Base-by-base conservation (phyloP, 2,329 filamentous ascomycete genomes). In the Plectosphaerella cucumerina region DNA sequence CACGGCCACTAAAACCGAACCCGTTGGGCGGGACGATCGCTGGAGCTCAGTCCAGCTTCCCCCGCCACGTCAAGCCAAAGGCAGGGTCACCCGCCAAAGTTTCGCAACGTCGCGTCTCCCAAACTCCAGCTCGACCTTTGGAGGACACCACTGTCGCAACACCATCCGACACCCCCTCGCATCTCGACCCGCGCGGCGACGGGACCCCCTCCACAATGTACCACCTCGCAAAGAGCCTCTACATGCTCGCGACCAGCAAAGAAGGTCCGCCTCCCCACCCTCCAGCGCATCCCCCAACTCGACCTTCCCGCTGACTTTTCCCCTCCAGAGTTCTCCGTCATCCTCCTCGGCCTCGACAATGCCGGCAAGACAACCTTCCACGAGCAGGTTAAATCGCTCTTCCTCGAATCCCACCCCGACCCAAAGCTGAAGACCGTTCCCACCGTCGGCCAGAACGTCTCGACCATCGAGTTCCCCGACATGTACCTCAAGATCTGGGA, bases 401-500 rank as follows among this genome's bases (percentile, higher is more conserved):
- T 90, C 78, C 78, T 85, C 56, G 78, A 84, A 43, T 76, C 77
- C 56, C 73, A 72, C 51, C 80, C 75, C 49, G 81, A 73, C 68
- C 89, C 75, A 63, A 92, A 78, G 72, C 83, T 75, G 59, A 92
- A 94, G 67, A 97, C 93, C 43, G 93, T 97, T 8, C 94, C 94
- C 23, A 99, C 94, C 18, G 93, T 97, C 61, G 94, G 94, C 58
- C 94, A 97, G 69, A 97, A 97, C 71, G 92, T 97, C 57, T 89
- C 90, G 56, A 94, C 92, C 44, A 89, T 99, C 65, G 84, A 88
- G 20, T 80, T 97, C 21, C 87, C 90, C 15, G 90, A 96, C 69
- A 93, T 97, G 84, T 97, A 97, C 76, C 79, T 99, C 65, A 96
- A 97, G 76, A 88, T 99, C 62, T 97, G 94, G 94, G 94, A 99